phyloP scores from a whole-genome alignment of 2,329 filamentous ascomycete species.

The Elsinoe arachidis region DNA sequence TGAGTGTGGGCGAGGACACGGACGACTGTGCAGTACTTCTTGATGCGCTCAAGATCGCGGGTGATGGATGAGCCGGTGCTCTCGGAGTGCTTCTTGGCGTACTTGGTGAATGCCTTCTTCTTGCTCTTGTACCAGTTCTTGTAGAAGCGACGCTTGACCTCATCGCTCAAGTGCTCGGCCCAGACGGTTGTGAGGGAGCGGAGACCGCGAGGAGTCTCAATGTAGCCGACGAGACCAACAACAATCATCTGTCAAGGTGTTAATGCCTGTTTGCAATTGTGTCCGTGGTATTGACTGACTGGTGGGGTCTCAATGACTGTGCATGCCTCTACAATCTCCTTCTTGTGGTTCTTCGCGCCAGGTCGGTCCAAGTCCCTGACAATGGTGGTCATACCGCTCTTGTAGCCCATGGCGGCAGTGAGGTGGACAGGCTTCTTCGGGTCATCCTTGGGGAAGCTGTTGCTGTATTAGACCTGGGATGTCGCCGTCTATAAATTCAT shows the following conservation, averaged over 20 bases:
- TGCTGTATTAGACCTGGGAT: slow-evolving; percentile 7
- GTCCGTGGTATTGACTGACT: slow-evolving; percentile 41
- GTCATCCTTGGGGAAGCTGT: slow-evolving; percentile 99
- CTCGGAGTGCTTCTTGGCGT: slow-evolving; percentile 99
- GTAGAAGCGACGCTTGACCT: slow-evolving; percentile 99
- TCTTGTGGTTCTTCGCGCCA: slow-evolving; percentile 98
- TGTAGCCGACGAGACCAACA: slow-evolving; percentile 99
- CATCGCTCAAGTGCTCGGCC: slow-evolving; percentile 98
- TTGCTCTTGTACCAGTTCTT: slow-evolving; percentile 99
- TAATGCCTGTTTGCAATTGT: neutral
- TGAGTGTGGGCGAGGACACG: slow-evolving; percentile 98
- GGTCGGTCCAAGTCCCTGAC: slow-evolving; percentile 98
- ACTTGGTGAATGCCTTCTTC: slow-evolving; percentile 99
- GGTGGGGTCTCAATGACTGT: slow-evolving; percentile 87
- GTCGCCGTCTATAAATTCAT: neutral
- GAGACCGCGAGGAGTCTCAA: slow-evolving; percentile 98
- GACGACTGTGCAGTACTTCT: slow-evolving; percentile 99
- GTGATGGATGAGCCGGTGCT: slow-evolving; percentile 81
- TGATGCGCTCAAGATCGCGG: slow-evolving; percentile 98
- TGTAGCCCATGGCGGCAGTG: slow-evolving; percentile 97
- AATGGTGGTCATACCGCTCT: slow-evolving; percentile 99
- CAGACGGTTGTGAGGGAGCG: slow-evolving; percentile 99
- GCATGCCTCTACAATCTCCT: slow-evolving; percentile 87
- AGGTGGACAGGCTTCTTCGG: slow-evolving; percentile 99
- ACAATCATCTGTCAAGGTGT: slow-evolving; percentile 73